Evolutionary conservation across 768 basidiomycete species (phyloP), one percentile per base, ranked within the genome.

Genomic region (Tephrocybe sp.): DNA sequence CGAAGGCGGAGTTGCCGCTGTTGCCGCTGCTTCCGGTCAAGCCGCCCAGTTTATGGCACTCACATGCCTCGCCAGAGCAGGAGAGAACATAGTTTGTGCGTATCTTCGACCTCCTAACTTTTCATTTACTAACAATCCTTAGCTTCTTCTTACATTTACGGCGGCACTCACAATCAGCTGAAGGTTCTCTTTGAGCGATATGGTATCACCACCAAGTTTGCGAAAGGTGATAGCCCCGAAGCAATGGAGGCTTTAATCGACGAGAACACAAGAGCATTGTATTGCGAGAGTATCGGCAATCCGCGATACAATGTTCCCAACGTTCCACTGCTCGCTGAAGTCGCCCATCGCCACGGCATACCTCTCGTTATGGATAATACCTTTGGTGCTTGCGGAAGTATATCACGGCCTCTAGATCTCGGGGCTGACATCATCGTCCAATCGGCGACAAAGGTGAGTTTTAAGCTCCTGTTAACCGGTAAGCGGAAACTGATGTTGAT

Each of bases 291-390:
- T 32, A 84, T 86, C 34, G 80, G 83, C 1, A 86, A 86, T 58
- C 84, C 84, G 0, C 77, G 77, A 51, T 80, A 75, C 57, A 77
- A 76, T 43, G 67, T 83, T 31, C 64, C 72, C 0, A 70, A 72
- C 45, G 72, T 87, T 22, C 69, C 79, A 2, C 81, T 73, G 24
- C 65, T 87, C 13, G 78, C 84, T 4, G 78, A 80, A 69, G 74
- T 87, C 18, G 87, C 87, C 0, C 85, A 86, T 55, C 70, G 74
- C 6, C 61, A 83, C 38, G 67, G 71, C 0, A 77, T 86, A 8
- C 86, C 85, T 0, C 67, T 86, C 30, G 77, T 87, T 16, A 83
- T 86, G 0, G 82, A 84, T 55, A 85, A 84, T 58, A 84, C 80
- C 0, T 82, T 84, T 49, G 83, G 79, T 26, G 77, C 77, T 59